Evolutionary conservation across 1,139 yeast species (phyloP), one percentile per base, ranked within the genome.

Genomic region (Protomyces inouyei): DNA sequence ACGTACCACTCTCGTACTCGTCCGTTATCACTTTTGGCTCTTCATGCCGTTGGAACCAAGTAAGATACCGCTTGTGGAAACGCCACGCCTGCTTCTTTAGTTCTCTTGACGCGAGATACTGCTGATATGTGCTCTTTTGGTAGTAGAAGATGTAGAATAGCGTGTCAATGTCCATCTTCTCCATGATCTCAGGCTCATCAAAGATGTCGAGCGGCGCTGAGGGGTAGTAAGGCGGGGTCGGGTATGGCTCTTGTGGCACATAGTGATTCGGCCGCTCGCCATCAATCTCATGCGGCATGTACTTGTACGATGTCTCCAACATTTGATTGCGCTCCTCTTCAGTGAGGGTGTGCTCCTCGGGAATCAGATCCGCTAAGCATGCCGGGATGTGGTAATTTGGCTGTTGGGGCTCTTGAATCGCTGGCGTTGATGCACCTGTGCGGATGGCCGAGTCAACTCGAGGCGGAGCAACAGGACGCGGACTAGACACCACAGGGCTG

Each of bases 251-350:
- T 55, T 81, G 80, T n/a, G 97, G 96, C 68, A 81, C 83, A 74
- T 92, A 92, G 68, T 83, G 84, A 68, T 86, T 81, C 36, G 98
- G 97, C 69, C 83, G 85, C 71, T 93, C 97, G 1, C 96, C 87
- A 73, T 92, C 95, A 68, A 85, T 82, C 1, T 97, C 89, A 75
- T 93, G 98, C 0, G 99, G 98, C 74, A 97, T 90, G 72, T 88
- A 87, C 71, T 89, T 79, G 68, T 89, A 80, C 1, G 97, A 91
- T 2, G 82, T 81, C 73, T 91, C 96, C 69, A 92, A 78, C 70
- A 83, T 76, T 48, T 54, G 53, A 6, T 60, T 52, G 64, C 53
- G 52, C 52, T 59, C 63, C 21, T 52, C 48, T 5, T 53, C 53
- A 3, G 63, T 59, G 18, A 59, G 43, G 9, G 57, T 52, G 40